A percentile compares a stretch with the other conserved stretches of the same genome.
These are phyloP conservation scores for Astraeus odoratus DNA, from an alignment of 768 basidiomycete genomes.

Conservation along the genomic window DNA sequence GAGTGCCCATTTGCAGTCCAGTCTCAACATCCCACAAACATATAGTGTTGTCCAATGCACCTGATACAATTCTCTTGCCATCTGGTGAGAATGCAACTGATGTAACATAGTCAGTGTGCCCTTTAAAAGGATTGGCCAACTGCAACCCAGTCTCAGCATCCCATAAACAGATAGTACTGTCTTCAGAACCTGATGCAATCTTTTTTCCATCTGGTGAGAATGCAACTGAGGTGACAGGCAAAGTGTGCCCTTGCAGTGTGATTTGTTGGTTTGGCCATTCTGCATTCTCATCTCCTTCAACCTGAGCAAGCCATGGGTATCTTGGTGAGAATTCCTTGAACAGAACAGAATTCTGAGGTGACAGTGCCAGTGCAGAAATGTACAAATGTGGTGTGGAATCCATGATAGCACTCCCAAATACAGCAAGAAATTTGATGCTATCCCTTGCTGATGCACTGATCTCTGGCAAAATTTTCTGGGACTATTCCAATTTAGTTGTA, in stretches of 20 bases:
- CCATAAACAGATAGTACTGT: background rate
- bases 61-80: background rate
- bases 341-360: slow-evolving; percentile 17
- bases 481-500: too few relatives aligned
- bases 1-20: background rate
- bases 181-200: too few relatives aligned
- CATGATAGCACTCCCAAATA: slow-evolving; percentile 7
- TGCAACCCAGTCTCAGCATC: too few relatives aligned
- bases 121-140: too few relatives aligned
- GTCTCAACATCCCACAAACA: slow-evolving; percentile 1
- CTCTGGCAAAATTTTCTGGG: background rate
- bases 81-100: too few relatives aligned
- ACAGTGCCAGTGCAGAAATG: slow-evolving; percentile 19
- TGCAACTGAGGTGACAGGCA: too few relatives aligned
- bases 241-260: background rate
- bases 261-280: background rate
- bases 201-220: too few relatives aligned
- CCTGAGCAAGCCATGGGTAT: background rate
- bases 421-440: slow-evolving; percentile 6
- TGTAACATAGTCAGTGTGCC: too few relatives aligned
- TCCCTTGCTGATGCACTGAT: slow-evolving; percentile 1
- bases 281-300: background rate
- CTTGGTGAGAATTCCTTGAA: background rate
- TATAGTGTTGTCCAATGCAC: background rate
- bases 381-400: slow-evolving; percentile 19